phyloP scores from a whole-genome alignment of 441 rosid genomes.

The Mallotus japonicus region DNA sequence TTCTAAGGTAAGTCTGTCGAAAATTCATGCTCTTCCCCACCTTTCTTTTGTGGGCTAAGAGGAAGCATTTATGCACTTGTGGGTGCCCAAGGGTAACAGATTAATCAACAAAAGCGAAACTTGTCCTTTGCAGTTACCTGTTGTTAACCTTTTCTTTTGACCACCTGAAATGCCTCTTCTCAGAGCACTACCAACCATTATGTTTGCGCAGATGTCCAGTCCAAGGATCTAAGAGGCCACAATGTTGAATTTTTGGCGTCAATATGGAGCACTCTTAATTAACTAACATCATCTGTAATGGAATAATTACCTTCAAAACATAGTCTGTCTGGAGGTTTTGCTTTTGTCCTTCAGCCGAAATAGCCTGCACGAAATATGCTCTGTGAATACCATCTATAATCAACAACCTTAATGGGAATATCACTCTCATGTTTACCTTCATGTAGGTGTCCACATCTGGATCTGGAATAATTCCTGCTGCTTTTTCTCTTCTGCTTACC shows the following conservation, averaged over 20 bases:
- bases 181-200: conserved; percentile 48
- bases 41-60: not conserved
- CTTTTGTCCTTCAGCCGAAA: conserved; percentile 30
- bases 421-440: conserved; percentile 41
- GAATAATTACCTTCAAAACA: conserved; percentile 31
- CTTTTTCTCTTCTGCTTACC: conserved; percentile 51
- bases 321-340: conserved; percentile 41
- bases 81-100: no score
- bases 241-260: not conserved
- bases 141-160: conserved; percentile 60
- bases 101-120: not conserved
- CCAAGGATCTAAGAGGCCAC: conserved; percentile 57
- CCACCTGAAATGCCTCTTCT: conserved; percentile 74
- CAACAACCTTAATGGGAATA: not conserved
- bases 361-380: conserved; percentile 28
- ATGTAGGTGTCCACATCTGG: conserved; percentile 58
- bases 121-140: conserved; percentile 36
- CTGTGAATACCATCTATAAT: not conserved
- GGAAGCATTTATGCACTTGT: no score
- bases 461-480: conserved; percentile 48
- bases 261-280: not conserved
- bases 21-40: not conserved
- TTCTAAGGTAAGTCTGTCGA: not conserved
- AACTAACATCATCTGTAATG: no score
- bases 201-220: conserved; percentile 58